Base-by-base conservation (phyloP, 2,329 filamentous ascomycete genomes). In the Alternaria conjuncta region DNA sequence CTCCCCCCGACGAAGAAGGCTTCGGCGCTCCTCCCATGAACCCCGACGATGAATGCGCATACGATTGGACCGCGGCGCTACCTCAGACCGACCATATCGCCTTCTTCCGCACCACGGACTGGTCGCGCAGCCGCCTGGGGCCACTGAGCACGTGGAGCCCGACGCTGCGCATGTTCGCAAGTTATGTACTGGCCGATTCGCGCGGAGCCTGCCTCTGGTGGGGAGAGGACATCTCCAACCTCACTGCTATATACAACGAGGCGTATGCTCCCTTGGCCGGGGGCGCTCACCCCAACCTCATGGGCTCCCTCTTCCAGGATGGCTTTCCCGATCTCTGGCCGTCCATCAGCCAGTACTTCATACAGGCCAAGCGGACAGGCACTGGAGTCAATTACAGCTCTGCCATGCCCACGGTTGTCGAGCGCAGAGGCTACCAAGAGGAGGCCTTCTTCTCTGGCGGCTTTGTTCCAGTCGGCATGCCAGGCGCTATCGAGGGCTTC, bases 191-290 rank as follows among this genome's bases (percentile, higher is more conserved):
- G 20, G 73, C 69, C 10, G 76, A 78, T 58, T 75, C 75, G 26
- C 69, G 75, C 32, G 72, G 75, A 20, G 75, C 75, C 5, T 76
- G 75, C 63, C 51, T 79, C 25, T 79, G 75, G 75, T 79, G 76
- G 76, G 76, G 75, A 15, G 75, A 75, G 8, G 64, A 70, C 36
- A 46, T 53, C 18, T 41, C 47, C n/a, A 60, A 73, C 53, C 58
- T 74, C 36, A 66, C 73, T n/a, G 77, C 76, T 50, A 71, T 78
- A 32, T 79, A 79, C 67, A 79, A 79, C 56, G 75, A 76, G 41
- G 56, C 58, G 3, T 79, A 77, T 57, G 66, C 64, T 25, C 72
- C 72, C 4, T 68, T 79, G 28, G 71, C 76, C 9, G 72, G 68
- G 23, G 51, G 62, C 26, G 65, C 64, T 1, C 77, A 79, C 45